Evolutionary conservation across 805 yeast species (phyloP), one percentile per base, ranked within the genome.

Genomic region (Cyberlindnera nakhonratchasimensis): DNA sequence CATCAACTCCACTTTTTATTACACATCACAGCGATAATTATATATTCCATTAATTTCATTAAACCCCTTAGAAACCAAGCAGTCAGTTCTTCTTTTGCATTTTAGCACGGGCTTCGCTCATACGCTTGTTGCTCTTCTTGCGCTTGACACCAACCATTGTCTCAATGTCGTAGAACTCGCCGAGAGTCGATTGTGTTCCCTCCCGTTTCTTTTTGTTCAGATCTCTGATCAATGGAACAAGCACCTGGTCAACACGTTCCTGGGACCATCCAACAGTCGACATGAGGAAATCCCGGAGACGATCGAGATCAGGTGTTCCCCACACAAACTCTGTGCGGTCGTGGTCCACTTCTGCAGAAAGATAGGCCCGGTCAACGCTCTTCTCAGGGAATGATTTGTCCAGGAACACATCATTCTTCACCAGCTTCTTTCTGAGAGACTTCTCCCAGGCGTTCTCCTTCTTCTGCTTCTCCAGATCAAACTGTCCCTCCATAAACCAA

Each of bases 271-370:
- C 89, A 8, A 89, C 79, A 34, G 78, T 78, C 34, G 65, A 69
- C 74, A 75, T 75, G 61, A 93, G 67, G 52, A 76, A 90, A 1
- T 77, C 69, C 23, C 97, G 66, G 38, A 93, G 66, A 50, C 78
- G 79, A 53, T 89, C 97, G 45, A 90, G 63, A 58, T 86, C 88
- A 0, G 97, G 96, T 2, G 70, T 65, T 0, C 97, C 98, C 99
- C 99, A 93, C 35, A 75, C 75, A 63, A 93, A 90, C 41, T 74
- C 72, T 0, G 90, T 84, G 34, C 67, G 66, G 58, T 90, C 96
- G 29, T 71, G 71, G 59, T 93, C 98, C 4, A 93, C 96, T 25
- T 82, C 87, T 0, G 99, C 96, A 10, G 69, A 58, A 17, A 71
- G 47, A 60, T 93, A 93, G 0, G 97, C 96, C 18, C 83, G 79